These are phyloP conservation scores for Chloris gayana DNA, from an alignment of 176 grass and related monocot species.

Conservation along the genomic window DNA sequence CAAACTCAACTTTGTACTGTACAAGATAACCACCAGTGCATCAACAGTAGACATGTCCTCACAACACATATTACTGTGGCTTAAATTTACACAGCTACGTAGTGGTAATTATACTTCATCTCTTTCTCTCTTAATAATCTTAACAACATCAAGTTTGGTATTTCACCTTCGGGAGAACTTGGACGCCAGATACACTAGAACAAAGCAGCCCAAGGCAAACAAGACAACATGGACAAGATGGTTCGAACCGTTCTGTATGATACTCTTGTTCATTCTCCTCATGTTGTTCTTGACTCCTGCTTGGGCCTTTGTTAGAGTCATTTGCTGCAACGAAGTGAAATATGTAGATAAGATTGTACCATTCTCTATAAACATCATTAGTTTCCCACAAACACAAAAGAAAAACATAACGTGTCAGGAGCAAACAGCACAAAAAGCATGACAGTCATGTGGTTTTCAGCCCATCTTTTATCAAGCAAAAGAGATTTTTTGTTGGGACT, in stretches of 20 bases:
- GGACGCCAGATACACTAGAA: constrained; percentile 68
- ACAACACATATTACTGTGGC: too few species aligned
- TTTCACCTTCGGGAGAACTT: constrained; percentile 73
- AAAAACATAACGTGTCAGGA: neutral
- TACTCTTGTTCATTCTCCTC: constrained; percentile 90
- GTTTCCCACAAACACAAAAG: neutral
- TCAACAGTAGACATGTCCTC: too few species aligned
- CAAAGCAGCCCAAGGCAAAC: constrained; percentile 78
- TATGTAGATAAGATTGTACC: constrained; percentile 3
- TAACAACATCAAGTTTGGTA: neutral
- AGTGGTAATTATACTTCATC: neutral
- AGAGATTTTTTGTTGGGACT: too few species aligned
- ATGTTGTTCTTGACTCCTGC: constrained; percentile 90
- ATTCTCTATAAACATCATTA: neutral
- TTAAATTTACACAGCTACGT: neutral
- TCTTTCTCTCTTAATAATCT: neutral
- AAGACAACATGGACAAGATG: constrained; percentile 78
- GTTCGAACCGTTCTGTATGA: constrained; percentile 82
- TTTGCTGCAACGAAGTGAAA: constrained; percentile 55
- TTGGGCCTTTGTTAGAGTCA: constrained; percentile 67
- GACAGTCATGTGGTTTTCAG: neutral
- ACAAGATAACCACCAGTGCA: too few species aligned
- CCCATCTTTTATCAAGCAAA: neutral
- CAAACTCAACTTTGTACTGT: too few species aligned
- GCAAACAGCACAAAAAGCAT: neutral